Conservation (phyloP, 306 rosid genomes). For the Fagus sylvatica region DNA sequence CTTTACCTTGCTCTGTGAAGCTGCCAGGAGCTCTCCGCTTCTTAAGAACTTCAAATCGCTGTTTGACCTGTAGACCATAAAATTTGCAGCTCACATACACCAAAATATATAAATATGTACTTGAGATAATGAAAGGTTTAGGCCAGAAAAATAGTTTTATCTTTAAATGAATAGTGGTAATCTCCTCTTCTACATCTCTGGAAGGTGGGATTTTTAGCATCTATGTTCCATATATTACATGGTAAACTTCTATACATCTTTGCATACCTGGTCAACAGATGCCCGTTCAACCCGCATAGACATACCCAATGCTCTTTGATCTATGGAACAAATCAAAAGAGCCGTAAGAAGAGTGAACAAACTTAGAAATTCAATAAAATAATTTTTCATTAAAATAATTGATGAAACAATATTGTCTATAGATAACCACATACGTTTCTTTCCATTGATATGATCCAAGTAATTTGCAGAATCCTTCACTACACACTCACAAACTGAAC, state of each 20-base stretch:
- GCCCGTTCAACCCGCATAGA: conserved; percentile 98
- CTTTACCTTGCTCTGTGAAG: conserved; percentile 92
- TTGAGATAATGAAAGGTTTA: neutral
- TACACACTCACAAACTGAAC: conserved; percentile 98
- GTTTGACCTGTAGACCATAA: conserved; percentile 74
- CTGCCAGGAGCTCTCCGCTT: conserved; percentile 76
- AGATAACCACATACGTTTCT: conserved; percentile 76
- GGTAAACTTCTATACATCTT: neutral
- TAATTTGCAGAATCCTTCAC: conserved; percentile 98
- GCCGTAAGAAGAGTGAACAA: conserved; percentile 20
- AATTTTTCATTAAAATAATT: neutral
- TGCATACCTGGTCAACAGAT: conserved; percentile 76
- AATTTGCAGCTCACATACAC: conserved; percentile 14
- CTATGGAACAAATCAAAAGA: conserved; percentile 38
- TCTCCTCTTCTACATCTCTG: neutral
- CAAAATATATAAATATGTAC: conserved; percentile 5
- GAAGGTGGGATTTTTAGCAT: neutral
- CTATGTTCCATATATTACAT: neutral
- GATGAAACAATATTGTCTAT: neutral
- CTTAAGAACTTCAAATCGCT: conserved; percentile 81
- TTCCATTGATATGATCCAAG: conserved; percentile 99
- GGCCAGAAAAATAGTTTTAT: neutral
- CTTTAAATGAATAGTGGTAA: neutral
- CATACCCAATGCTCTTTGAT: conserved; percentile 99
- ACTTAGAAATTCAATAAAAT: neutral